These are phyloP conservation scores for Colletotrichum lindemuthianum DNA, from an alignment of 2,329 filamentous ascomycete species.

Conservation along the genomic window DNA sequence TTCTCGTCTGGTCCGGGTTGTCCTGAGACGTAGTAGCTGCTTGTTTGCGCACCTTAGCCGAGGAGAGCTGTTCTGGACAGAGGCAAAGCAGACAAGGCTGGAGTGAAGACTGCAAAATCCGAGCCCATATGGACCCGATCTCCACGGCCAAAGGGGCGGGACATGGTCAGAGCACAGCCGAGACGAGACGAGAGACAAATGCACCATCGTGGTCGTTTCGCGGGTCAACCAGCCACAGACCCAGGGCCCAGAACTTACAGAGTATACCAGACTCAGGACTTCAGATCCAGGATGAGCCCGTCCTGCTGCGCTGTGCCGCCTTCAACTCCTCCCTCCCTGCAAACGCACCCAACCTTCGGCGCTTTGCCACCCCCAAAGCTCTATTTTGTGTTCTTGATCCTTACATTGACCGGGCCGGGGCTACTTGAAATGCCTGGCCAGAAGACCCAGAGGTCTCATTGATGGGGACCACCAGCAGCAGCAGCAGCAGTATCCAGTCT, in stretches of 20 bases:
- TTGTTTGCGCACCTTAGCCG: conserved; percentile 3
- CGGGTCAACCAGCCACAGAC: no score
- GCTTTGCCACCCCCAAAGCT: conserved; percentile 20
- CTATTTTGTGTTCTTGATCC: not conserved
- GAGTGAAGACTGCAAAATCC: no score
- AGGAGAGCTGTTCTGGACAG: conserved; percentile 3
- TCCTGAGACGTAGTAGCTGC: not conserved
- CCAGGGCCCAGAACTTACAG: no score
- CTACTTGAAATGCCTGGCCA: not conserved
- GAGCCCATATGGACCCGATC: no score
- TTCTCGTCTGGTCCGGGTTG: not conserved
- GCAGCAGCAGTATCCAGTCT: not conserved
- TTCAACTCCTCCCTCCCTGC: conserved; percentile 4
- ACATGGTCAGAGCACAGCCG: conserved; percentile 3
- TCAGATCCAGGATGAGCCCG: not conserved
- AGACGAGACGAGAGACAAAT: not conserved
- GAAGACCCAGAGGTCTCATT: no score
- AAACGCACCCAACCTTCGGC: conserved; percentile 10
- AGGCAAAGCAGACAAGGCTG: not conserved
- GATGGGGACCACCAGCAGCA: not conserved
- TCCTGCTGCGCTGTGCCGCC: not conserved
- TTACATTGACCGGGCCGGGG: not conserved
- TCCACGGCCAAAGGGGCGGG: no score
- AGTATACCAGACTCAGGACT: no score
- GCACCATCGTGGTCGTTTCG: no score